Evolutionary conservation across 2,329 filamentous ascomycete species (phyloP).

Genomic region (Fusarium brevicatenulatum): DNA sequence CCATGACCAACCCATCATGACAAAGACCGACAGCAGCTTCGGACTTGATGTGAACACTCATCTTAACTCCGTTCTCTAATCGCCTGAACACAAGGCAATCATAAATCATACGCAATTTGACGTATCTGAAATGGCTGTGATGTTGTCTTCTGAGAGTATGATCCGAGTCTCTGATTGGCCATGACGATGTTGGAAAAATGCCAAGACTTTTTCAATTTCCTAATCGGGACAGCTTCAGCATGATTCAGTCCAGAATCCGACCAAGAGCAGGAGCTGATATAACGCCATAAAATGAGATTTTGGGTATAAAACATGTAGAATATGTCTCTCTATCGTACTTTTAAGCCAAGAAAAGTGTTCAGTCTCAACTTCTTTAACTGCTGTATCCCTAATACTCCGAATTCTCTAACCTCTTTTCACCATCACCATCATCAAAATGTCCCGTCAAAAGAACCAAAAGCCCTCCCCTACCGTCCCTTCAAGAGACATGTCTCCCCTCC

Average conservation of each 20-base stretch:
- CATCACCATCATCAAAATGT: conserved; percentile 14
- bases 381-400: neutral
- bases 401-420: neutral
- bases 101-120: neutral
- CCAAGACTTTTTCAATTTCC: conserved; percentile 36
- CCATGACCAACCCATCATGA: neutral
- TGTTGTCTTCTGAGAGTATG: neutral
- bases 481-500: conserved; percentile 11
- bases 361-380: accelerated
- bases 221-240: conserved; percentile 3
- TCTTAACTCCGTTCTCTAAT: neutral
- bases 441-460: neutral
- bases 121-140: neutral
- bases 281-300: neutral
- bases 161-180: conserved; percentile 14
- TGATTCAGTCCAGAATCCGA: neutral
- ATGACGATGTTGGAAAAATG: conserved; percentile 11
- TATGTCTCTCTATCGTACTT: accelerated
- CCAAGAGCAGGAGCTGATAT: neutral
- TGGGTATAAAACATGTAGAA: neutral
- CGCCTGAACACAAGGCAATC: too few relatives aligned
- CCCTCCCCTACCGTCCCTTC: conserved; percentile 1
- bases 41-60: neutral
- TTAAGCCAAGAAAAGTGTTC: accelerated
- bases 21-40: neutral